Evolutionary conservation across 2,329 filamentous ascomycete genomes (phyloP), one percentile per base, ranked within the genome.

Genomic region (Fusarium sublunatum): DNA sequence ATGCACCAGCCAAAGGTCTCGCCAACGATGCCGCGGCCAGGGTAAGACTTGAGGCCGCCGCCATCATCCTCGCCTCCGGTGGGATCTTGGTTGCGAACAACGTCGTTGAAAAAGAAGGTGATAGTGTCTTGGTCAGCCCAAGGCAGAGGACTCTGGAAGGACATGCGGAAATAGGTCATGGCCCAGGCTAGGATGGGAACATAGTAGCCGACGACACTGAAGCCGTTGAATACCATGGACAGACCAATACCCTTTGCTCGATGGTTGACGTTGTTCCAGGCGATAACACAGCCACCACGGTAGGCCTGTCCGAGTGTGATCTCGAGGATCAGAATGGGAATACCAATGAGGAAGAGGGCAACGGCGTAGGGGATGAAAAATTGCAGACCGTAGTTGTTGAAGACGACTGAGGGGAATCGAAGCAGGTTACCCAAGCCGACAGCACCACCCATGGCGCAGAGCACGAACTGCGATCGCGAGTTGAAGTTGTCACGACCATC

Each of bases 281-380:
- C 81, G 28, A 83, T 78, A 13, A 83, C 79, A 1, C 76, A 78
- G 11, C 82, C 82, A 25, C 81, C 81, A 4, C 83, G 81, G 61
- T 85, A 84, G 1, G 82, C 82, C 55, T 85, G 90, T 44, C 91
- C 91, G 31, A 91, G 90, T 32, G 88, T 89, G 45, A 85, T 82
- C 59, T 86, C 82, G 24, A 86, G 77, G 6, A 83, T 77, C 9
- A 86, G 75, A 0, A 81, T 77, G 0, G 83, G 83, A 15, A 86
- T 84, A 11, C 83, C 83, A 35, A 86, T 48, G 3, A 65, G 49
- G n/a, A 65, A 66, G 9, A 65, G 36, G 0, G 82, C 81, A 7
- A 85, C 71, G 10, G 83, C 59, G 54, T 85, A 85, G 0, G 83
- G 83, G 15, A 85, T 81, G 66, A 85, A 86, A 81, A 81, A 86